These are phyloP conservation scores for Penicillium sp. DNA, from an alignment of 2,329 filamentous ascomycete genomes.

Conservation along the genomic window DNA sequence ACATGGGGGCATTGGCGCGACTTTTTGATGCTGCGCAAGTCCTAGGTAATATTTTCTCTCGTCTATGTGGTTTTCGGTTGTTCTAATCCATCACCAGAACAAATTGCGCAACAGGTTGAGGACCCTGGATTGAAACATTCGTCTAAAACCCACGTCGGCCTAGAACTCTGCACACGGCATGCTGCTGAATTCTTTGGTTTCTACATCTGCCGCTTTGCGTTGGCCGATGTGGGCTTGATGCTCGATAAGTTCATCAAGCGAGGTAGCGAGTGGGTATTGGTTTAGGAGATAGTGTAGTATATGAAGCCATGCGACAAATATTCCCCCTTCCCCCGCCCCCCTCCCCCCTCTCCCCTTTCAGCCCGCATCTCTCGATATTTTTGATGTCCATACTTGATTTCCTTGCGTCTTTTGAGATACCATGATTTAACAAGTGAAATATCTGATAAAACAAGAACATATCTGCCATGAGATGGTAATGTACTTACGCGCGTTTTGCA, in stretches of 20 bases:
- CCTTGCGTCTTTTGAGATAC: slow-evolving; percentile 27
- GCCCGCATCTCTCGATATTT: slow-evolving; percentile 12
- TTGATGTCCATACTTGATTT: slow-evolving; percentile 23
- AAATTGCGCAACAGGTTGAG: slow-evolving; percentile 93
- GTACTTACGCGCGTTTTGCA: neutral
- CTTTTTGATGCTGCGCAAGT: slow-evolving; percentile 92
- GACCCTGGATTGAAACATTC: slow-evolving; percentile 89
- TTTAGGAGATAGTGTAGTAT: slow-evolving; percentile 35
- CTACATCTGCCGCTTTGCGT: slow-evolving; percentile 92
- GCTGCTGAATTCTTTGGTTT: slow-evolving; percentile 98
- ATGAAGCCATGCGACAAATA: slow-evolving; percentile 8
- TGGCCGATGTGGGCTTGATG: slow-evolving; percentile 77
- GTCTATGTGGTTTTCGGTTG: neutral
- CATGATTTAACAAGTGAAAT: slow-evolving; percentile 21
- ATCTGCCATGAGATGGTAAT: slow-evolving; percentile 21
- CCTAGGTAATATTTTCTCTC: slow-evolving; percentile 62
- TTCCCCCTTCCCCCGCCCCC: neutral
- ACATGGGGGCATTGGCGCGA: slow-evolving; percentile 86
- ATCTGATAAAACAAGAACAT: slow-evolving; percentile 26
- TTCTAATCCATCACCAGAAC: slow-evolving; percentile 58
- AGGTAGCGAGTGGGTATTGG: slow-evolving; percentile 87
- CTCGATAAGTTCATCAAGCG: slow-evolving; percentile 97
- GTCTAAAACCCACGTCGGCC: slow-evolving; percentile 89
- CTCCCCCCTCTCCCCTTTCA: too few species aligned
- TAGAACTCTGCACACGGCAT: slow-evolving; percentile 89